Conservation (phyloP, 2,329 filamentous ascomycete genomes). For the Aureobasidium sp. region DNA sequence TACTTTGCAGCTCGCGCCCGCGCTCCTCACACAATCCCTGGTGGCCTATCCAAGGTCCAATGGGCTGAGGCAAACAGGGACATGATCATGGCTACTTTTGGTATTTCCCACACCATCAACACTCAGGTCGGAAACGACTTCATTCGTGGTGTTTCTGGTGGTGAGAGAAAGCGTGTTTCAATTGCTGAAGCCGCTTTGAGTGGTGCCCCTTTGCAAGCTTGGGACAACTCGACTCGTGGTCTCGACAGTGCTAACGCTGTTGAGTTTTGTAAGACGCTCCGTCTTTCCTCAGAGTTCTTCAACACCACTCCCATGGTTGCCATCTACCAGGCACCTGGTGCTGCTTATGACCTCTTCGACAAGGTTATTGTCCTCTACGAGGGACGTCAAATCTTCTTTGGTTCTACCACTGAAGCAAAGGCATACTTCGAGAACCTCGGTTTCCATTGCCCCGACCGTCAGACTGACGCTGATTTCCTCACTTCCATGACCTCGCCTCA, state of each 20-base stretch:
- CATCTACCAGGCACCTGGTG: constrained; percentile 66
- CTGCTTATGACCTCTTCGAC: constrained; percentile 63
- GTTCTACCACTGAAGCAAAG: constrained; percentile 55
- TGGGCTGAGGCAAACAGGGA: constrained; percentile 60
- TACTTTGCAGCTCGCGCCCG: constrained; percentile 68
- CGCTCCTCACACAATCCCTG: constrained; percentile 55
- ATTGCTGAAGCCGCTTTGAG: constrained; percentile 72
- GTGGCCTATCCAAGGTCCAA: constrained; percentile 46
- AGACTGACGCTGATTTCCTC: constrained; percentile 70
- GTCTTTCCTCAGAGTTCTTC: constrained; percentile 60
- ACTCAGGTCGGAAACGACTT: constrained; percentile 70
- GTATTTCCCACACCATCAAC: constrained; percentile 65
- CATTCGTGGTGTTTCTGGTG: constrained; percentile 65
- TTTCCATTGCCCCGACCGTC: constrained; percentile 62
- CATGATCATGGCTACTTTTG: constrained; percentile 69
- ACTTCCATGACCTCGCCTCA: constrained; percentile 59
- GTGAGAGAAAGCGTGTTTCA: constrained; percentile 73
- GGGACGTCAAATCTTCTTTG: constrained; percentile 67
- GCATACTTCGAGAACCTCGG: constrained; percentile 65
- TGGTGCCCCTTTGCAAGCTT: constrained; percentile 54
- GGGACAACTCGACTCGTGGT: constrained; percentile 72
- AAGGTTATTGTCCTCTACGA: constrained; percentile 61
- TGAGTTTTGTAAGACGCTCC: constrained; percentile 65
- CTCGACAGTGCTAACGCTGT: constrained; percentile 69
- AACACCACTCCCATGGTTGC: constrained; percentile 60